Evolutionary conservation across 2,329 filamentous ascomycete species (phyloP).

Genomic region (Cercospora beticola): DNA sequence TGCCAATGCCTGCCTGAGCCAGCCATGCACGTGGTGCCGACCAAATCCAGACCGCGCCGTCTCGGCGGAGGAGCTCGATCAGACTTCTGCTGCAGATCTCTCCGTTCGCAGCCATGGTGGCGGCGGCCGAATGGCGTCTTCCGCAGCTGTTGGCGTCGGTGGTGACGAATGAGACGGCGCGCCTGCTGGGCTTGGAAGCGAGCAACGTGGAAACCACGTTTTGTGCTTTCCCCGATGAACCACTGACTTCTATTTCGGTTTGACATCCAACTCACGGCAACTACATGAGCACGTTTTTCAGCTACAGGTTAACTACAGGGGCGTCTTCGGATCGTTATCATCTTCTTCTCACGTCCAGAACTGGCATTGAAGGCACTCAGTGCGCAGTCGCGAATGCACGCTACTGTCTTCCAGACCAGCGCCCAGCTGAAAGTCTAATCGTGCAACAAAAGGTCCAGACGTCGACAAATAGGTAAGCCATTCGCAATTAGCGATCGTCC

Average conservation of each 20-base stretch:
- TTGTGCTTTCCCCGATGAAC: not conserved
- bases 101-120: not conserved
- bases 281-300: not conserved
- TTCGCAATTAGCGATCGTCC: not conserved
- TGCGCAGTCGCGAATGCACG: not conserved
- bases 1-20: not conserved
- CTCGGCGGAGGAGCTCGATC: conserved; percentile 2
- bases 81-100: conserved; percentile 8
- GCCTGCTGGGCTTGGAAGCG: not conserved
- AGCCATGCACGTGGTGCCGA: not conserved
- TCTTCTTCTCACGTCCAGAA: not conserved
- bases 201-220: conserved; percentile 3
- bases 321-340: not conserved
- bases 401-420: not conserved
- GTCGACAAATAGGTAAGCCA: conserved; percentile 1
- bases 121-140: not conserved
- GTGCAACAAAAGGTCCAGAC: not conserved
- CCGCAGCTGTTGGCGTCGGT: not conserved
- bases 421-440: conserved; percentile 3
- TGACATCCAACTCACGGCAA: not conserved
- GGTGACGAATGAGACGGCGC: conserved; percentile 1
- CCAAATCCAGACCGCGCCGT: not conserved
- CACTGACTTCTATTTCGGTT: not conserved
- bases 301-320: not conserved
- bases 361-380: not conserved